These are phyloP conservation scores for Oldenlandia corymbosa DNA, from an alignment of 257 asterid species.

Conservation along the genomic window DNA sequence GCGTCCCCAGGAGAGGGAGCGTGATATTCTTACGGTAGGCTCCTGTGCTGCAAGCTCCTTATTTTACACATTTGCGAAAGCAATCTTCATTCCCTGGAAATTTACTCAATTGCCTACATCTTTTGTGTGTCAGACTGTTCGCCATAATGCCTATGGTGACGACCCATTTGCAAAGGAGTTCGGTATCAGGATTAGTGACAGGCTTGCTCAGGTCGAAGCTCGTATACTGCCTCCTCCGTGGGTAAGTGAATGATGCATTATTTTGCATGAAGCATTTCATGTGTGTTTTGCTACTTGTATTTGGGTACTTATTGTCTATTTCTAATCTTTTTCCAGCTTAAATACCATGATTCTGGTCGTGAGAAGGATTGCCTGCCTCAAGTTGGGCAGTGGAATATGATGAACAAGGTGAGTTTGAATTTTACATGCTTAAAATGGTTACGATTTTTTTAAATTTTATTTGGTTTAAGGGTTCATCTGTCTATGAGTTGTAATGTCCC, in stretches of 20 bases:
- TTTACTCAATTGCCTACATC: not conserved
- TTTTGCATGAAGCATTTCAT: too few species aligned
- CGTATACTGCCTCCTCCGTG: slow-evolving; percentile 87
- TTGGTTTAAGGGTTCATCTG: not conserved
- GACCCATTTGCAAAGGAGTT: slow-evolving; percentile 88
- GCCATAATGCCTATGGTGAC: slow-evolving; percentile 65
- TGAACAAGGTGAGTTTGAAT: slow-evolving; percentile 66
- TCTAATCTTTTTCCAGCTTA: slow-evolving; percentile 47
- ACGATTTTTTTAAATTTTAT: not conserved
- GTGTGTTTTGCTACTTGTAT: too few species aligned
- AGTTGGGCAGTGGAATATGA: slow-evolving; percentile 99
- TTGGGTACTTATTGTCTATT: not conserved
- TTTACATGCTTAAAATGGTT: not conserved
- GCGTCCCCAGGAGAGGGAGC: slow-evolving; percentile 82
- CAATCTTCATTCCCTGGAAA: not conserved
- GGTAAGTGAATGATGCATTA: slow-evolving; percentile 35
- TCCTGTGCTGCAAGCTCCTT: too few species aligned
- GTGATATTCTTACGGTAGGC: slow-evolving; percentile 62
- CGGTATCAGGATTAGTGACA: slow-evolving; percentile 88
- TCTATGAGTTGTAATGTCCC: too few species aligned
- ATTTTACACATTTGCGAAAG: not conserved
- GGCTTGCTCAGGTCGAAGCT: slow-evolving; percentile 92
- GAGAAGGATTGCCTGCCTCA: slow-evolving; percentile 89
- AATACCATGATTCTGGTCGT: slow-evolving; percentile 89
- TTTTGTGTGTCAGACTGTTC: slow-evolving; percentile 55